These are phyloP conservation scores for Leishmania arabica DNA, from an alignment of 208 protist species.

Conservation along the genomic window DNA sequence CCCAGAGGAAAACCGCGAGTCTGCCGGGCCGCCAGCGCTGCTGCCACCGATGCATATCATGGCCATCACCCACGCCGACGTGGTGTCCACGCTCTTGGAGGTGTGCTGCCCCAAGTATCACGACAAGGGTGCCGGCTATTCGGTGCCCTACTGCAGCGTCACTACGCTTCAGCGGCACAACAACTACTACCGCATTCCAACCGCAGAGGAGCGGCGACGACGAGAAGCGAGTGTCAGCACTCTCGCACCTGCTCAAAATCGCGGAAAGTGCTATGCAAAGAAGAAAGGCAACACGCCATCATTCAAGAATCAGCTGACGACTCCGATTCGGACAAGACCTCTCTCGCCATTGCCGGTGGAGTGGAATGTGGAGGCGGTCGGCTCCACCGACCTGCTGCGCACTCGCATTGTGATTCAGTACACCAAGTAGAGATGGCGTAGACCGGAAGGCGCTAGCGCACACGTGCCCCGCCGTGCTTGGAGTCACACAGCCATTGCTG, in stretches of 20 bases:
- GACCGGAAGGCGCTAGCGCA: not conserved
- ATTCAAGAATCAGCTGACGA: constrained; percentile 12
- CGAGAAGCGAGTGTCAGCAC: constrained; percentile 4
- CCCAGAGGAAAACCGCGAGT: constrained; percentile 15
- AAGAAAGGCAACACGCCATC: constrained; percentile 23
- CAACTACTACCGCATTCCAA: constrained; percentile 74
- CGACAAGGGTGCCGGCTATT: constrained; percentile 48
- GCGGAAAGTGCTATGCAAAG: constrained; percentile 18
- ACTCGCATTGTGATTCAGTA: constrained; percentile 75
- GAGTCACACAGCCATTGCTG: not conserved
- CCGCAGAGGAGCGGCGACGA: constrained; percentile 31
- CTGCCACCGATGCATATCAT: constrained; percentile 75
- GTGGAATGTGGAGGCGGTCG: constrained; percentile 54
- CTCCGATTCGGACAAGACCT: constrained; percentile 1
- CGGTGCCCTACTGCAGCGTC: constrained; percentile 81
- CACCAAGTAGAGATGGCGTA: constrained; percentile 18
- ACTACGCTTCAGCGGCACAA: constrained; percentile 67
- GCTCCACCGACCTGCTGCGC: constrained; percentile 58
- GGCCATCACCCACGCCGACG: constrained; percentile 80
- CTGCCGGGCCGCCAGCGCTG: constrained; percentile 35
- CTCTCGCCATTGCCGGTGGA: constrained; percentile 29
- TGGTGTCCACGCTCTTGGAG: constrained; percentile 60
- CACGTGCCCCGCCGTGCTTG: not conserved
- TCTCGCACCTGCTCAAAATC: constrained; percentile 1
- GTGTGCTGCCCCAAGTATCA: constrained; percentile 70